Conservation (phyloP, 768 basidiomycete genomes). For the Mycena albidolilacea region DNA sequence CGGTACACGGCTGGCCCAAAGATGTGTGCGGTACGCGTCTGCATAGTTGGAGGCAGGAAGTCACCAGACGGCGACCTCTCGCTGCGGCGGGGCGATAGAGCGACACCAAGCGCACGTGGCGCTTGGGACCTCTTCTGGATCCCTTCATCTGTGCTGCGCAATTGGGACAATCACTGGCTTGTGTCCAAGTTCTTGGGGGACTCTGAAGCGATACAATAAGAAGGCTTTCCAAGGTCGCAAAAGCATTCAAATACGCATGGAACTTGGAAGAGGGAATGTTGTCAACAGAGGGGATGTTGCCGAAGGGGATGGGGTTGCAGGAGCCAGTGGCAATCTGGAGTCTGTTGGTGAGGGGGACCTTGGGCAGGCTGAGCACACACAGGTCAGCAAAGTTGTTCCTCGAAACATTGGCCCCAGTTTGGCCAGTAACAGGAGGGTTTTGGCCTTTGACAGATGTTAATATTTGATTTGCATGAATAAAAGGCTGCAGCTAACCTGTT, state of each 20-base stretch:
- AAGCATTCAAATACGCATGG: constrained; percentile 33
- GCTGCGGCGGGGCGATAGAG: no score
- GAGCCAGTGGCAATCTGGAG: constrained; percentile 66
- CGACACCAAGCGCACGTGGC: no score
- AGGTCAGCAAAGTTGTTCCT: constrained; percentile 76
- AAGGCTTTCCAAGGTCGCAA: not conserved
- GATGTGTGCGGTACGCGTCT: no score
- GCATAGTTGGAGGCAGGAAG: no score
- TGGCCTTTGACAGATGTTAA: not conserved
- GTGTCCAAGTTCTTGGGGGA: constrained; percentile 60
- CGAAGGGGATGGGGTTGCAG: constrained; percentile 73
- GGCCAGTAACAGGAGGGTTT: constrained; percentile 51
- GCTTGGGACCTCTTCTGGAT: constrained; percentile 89
- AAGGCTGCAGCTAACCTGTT: not conserved
- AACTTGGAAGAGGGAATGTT: constrained; percentile 68
- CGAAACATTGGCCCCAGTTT: constrained; percentile 67
- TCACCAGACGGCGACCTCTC: no score
- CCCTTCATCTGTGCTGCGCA: constrained; percentile 81
- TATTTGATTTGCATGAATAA: not conserved
- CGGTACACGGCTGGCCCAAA: no score
- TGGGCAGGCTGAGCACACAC: constrained; percentile 57
- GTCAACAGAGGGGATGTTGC: constrained; percentile 62
- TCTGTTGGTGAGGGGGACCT: constrained; percentile 69
- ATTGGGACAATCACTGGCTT: constrained; percentile 68
- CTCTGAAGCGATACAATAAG: constrained; percentile 17